phyloP scores from a whole-genome alignment of 768 basidiomycete genomes.

The Termitomyces sp. region DNA sequence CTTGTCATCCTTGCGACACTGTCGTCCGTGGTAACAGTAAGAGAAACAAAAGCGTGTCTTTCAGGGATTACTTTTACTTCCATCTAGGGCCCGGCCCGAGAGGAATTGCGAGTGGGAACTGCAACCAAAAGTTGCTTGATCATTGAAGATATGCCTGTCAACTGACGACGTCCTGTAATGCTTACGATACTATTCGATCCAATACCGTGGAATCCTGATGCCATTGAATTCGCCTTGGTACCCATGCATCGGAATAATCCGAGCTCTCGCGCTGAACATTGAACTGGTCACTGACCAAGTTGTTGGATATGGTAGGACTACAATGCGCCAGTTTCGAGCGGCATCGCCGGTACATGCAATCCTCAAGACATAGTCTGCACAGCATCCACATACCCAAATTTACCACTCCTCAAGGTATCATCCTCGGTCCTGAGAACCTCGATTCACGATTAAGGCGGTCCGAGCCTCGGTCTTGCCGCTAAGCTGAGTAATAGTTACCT shows the following conservation, averaged over 20 bases:
- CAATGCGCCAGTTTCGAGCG: conserved; percentile 39
- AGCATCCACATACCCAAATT: conserved; percentile 23
- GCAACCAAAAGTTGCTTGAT: neutral
- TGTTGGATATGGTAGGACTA: conserved; percentile 34
- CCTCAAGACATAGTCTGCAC: conserved; percentile 35
- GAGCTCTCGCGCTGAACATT: neutral
- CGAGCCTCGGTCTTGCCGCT: conserved; percentile 35
- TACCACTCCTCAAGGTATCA: conserved; percentile 27
- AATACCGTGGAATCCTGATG: neutral
- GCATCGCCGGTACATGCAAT: conserved; percentile 34
- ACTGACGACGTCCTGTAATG: neutral
- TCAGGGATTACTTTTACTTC: neutral
- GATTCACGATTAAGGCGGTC: conserved; percentile 33
- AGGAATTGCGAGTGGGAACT: neutral
- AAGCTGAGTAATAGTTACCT: conserved; percentile 42
- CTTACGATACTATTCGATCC: neutral
- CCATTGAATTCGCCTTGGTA: neutral
- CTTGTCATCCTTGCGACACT: conserved; percentile 15
- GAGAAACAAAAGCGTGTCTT: neutral
- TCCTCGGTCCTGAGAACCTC: conserved; percentile 32
- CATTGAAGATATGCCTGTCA: neutral
- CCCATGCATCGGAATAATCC: neutral
- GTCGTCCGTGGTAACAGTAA: neutral
- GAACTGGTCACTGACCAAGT: conserved; percentile 6
- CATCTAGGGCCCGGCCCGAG: neutral